phyloP scores from a whole-genome alignment of 208 protist genomes.

The Wallacemonas sp. region DNA sequence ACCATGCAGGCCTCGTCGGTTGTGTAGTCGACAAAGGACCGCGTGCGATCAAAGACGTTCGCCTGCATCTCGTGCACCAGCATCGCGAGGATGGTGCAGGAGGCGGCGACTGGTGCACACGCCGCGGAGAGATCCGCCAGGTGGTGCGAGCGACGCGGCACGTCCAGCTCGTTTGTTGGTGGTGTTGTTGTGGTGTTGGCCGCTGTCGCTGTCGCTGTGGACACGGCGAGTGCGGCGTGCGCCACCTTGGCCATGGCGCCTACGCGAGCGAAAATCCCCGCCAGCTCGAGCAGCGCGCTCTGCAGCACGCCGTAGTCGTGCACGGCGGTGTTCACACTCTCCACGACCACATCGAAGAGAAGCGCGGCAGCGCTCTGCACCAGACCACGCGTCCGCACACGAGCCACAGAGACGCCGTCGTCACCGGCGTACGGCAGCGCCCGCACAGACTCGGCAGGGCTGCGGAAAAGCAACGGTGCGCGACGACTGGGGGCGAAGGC shows the following conservation, averaged over 20 bases:
- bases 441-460: background rate
- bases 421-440: background rate
- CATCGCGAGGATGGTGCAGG: conserved; percentile 51
- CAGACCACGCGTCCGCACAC: background rate
- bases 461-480: background rate
- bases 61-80: conserved; percentile 69
- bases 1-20: conserved; percentile 48
- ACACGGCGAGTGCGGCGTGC: background rate
- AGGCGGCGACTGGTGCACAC: conserved; percentile 40
- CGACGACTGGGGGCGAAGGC: background rate
- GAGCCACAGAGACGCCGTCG: background rate
- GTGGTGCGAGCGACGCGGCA: too few relatives aligned
- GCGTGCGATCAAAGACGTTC: conserved; percentile 67
- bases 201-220: conserved; percentile 21
- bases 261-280: conserved; percentile 36
- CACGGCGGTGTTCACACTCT: conserved; percentile 42
- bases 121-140: background rate
- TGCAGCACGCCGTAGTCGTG: conserved; percentile 71
- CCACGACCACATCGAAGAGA: conserved; percentile 50
- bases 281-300: conserved; percentile 59
- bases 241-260: background rate
- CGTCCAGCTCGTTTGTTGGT: too few relatives aligned
- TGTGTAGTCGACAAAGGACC: conserved; percentile 57
- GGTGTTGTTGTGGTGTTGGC: too few relatives aligned
- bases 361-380: conserved; percentile 16